Percentiles rank a stretch among this genome's conserved stretches.
Evolutionary conservation across 1,139 yeast genomes (phyloP).

Genomic region (Geotrichum reessii): DNA sequence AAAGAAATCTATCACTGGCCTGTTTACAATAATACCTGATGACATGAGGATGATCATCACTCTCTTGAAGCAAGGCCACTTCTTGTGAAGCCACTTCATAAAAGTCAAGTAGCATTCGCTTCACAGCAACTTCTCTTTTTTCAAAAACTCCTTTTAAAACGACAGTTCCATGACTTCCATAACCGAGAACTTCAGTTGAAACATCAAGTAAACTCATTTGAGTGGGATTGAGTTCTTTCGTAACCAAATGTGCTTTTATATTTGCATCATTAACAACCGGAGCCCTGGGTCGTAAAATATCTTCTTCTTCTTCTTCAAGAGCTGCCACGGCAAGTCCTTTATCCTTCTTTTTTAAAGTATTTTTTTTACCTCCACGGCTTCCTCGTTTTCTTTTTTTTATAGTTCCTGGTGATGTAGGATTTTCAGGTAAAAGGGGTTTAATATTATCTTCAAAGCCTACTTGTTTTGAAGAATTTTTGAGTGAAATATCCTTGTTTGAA

Average conservation of each 20-base stretch:
- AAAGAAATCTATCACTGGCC: conserved; percentile 76
- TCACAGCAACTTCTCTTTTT: conserved; percentile 90
- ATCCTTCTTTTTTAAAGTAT: conserved; percentile 6
- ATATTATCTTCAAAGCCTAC: no score
- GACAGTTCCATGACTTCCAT: conserved; percentile 95
- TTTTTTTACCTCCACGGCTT: conserved; percentile 63
- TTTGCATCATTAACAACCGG: neutral
- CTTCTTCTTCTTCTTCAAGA: neutral
- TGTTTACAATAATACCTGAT: conserved; percentile 90
- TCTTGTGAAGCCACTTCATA: conserved; percentile 96
- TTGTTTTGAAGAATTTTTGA: no score
- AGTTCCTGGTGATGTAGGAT: conserved; percentile 19
- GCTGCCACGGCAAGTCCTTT: no score
- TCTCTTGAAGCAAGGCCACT: conserved; percentile 77
- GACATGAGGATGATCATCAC: conserved; percentile 96
- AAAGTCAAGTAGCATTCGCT: conserved; percentile 86
- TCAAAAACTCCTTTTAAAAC: conserved; percentile 89
- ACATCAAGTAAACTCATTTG: conserved; percentile 49
- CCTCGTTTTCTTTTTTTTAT: conserved; percentile 71
- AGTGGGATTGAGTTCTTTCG: neutral
- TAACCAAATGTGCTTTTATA: neutral
- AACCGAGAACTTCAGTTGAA: conserved; percentile 73
- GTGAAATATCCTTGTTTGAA: no score
- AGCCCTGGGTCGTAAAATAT: conserved; percentile 6
- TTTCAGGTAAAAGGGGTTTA: conserved; percentile 23